These are phyloP conservation scores for Samsoniella hepiali DNA, from an alignment of 2,329 filamentous ascomycete genomes.

Conservation along the genomic window DNA sequence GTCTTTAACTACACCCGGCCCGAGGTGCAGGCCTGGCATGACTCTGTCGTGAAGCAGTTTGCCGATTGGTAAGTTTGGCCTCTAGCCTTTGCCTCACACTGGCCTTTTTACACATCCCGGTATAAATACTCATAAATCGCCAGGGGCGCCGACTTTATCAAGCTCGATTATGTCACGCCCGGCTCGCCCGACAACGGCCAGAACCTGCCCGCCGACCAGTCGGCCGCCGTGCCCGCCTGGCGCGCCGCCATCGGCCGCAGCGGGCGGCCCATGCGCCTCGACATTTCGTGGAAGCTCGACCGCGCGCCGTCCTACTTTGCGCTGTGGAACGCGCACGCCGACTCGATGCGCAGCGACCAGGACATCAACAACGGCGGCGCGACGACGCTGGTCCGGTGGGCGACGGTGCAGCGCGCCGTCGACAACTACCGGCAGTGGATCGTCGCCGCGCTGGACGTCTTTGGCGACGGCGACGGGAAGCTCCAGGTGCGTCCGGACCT, in stretches of 20 bases:
- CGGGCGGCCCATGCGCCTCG: slow-evolving; percentile 23
- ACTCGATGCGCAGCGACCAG: slow-evolving; percentile 24
- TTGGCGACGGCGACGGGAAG: slow-evolving; percentile 6
- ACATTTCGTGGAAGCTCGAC: slow-evolving; percentile 25
- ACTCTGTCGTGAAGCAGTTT: slow-evolving; percentile 22
- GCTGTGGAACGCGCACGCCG: slow-evolving; percentile 23
- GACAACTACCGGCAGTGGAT: slow-evolving; percentile 25
- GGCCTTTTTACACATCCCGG: not conserved
- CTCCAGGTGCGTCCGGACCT: slow-evolving; percentile 22
- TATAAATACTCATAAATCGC: not conserved
- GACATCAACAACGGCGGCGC: slow-evolving; percentile 23
- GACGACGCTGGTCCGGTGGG: slow-evolving; percentile 21
- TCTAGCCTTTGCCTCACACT: not conserved
- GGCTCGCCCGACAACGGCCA: slow-evolving; percentile 24
- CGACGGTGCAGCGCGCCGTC: slow-evolving; percentile 22
- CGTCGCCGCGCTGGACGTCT: slow-evolving; percentile 21
- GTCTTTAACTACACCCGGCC: slow-evolving; percentile 21
- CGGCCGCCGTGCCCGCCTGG: slow-evolving; percentile 22
- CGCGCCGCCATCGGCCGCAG: slow-evolving; percentile 22
- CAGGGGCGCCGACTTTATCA: slow-evolving; percentile 24
- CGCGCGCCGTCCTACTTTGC: slow-evolving; percentile 22
- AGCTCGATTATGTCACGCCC: slow-evolving; percentile 24
- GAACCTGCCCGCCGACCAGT: slow-evolving; percentile 21
- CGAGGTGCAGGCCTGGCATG: slow-evolving; percentile 22
- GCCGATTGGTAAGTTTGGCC: slow-evolving; percentile 20